Conservation (phyloP, 306 rosid species). For the Ceratonia siliqua region DNA sequence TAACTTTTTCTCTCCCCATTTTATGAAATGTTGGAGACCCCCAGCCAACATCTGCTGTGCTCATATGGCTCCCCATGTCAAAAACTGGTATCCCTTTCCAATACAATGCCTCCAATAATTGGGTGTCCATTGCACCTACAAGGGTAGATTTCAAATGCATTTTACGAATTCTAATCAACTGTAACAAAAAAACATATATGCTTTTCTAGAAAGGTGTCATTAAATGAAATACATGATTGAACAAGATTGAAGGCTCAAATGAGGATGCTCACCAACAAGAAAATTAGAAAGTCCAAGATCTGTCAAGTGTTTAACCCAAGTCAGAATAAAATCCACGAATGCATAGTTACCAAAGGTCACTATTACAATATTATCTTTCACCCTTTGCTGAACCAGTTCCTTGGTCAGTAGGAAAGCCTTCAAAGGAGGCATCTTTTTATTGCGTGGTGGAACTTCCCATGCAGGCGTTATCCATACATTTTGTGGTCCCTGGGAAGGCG, state of each 20-base stretch:
- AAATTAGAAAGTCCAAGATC: constrained; percentile 75
- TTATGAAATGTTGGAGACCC: constrained; percentile 95
- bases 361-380: constrained; percentile 72
- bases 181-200: neutral
- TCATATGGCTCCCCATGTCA: constrained; percentile 99
- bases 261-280: constrained; percentile 77
- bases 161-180: constrained; percentile 25
- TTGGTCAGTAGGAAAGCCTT: constrained; percentile 60
- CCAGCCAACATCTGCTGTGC: constrained; percentile 97
- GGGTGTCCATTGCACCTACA: constrained; percentile 96
- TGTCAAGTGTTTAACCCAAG: constrained; percentile 89
- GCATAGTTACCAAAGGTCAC: constrained; percentile 97
- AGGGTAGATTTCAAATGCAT: constrained; percentile 36
- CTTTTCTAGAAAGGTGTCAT: constrained; percentile 19
- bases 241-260: neutral
- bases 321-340: constrained; percentile 91
- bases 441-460: constrained; percentile 58
- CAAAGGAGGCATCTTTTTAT: constrained; percentile 65
- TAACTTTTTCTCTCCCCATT: constrained; percentile 97
- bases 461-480: constrained; percentile 42
- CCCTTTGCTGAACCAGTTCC: constrained; percentile 76
- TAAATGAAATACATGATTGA: neutral
- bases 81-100: constrained; percentile 93
- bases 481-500: constrained; percentile 35
- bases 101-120: constrained; percentile 88